Evolutionary conservation across 2,329 filamentous ascomycete species (phyloP).

Genomic region (Ophiocordyceps camponoti-floridani): DNA sequence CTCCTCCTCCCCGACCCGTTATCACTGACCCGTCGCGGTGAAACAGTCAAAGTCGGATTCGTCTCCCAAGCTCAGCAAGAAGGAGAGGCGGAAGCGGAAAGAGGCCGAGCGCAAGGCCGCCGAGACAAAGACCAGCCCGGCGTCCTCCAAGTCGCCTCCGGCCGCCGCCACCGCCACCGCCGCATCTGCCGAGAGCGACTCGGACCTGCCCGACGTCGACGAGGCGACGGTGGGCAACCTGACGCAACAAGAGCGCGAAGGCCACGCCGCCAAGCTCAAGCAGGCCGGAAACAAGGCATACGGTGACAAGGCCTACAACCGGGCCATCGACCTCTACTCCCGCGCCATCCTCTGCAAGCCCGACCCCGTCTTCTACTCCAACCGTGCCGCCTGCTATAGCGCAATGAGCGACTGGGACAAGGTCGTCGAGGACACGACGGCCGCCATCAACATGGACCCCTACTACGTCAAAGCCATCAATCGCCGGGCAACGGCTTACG

Average conservation of each 20-base stretch:
- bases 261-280: slow-evolving; percentile 83
- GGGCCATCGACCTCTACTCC: slow-evolving; percentile 85
- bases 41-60: slow-evolving; percentile 27
- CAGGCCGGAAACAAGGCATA: slow-evolving; percentile 93
- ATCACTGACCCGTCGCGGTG: not conserved
- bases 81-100: slow-evolving; percentile 76
- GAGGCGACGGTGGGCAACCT: slow-evolving; percentile 35
- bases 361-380: slow-evolving; percentile 96
- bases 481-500: slow-evolving; percentile 89
- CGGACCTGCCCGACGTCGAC: slow-evolving; percentile 52
- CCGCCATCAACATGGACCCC: slow-evolving; percentile 80
- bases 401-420: slow-evolving; percentile 85
- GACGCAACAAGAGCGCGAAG: slow-evolving; percentile 53
- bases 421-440: slow-evolving; percentile 92
- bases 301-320: slow-evolving; percentile 81
- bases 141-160: slow-evolving; percentile 24
- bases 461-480: slow-evolving; percentile 98
- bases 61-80: slow-evolving; percentile 66
- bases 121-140: slow-evolving; percentile 18
- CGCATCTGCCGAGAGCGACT: slow-evolving; percentile 36
- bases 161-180: slow-evolving; percentile 12
- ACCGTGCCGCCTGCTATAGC: slow-evolving; percentile 94
- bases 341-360: slow-evolving; percentile 94
- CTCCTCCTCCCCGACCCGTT: not conserved
- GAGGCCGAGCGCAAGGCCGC: slow-evolving; percentile 48